Evolutionary conservation across 2,329 filamentous ascomycete genomes (phyloP), one percentile per base, ranked within the genome.

Genomic region (Fusarium sp.): DNA sequence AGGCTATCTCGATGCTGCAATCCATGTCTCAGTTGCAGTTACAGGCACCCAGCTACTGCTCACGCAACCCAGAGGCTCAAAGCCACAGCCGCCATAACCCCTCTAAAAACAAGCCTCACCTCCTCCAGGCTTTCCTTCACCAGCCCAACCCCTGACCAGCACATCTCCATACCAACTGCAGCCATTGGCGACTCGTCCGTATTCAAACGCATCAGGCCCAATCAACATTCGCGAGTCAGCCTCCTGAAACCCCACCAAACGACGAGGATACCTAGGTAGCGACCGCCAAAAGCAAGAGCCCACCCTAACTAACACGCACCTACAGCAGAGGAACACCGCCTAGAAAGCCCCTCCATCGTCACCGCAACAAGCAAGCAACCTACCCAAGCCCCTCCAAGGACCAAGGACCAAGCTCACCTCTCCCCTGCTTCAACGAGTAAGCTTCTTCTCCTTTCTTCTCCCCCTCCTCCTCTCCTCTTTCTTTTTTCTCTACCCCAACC

Each of bases 321-420:
- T 52, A 20, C 48, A 58, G 24, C 48, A 54, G 48, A 71, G 64
- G 65, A 76, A 75, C 73, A 77, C 75, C 71, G 74, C 72, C 62
- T 67, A 57, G 69, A 75, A 9, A 78, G 78, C 80, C 80, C 80
- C 80, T 82, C 80, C 77, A 81, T 80, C 77, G 77, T 81, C 79
- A 81, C 80, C 80, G 79, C 77, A 77, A 79, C 76, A 72, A 72
- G 63, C 59, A 33, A 39, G 39, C 62, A 58, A 50, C 50, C 64
- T 33, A 58, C 56, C 64, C 39, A 69, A 74, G 69, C 76, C 75
- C 74, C 76, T 77, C 75, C 73, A 75, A 67, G 54, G 50, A 61
- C 72, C 62, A 60, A 65, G 60, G 54, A 60, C 67, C 64, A 73
- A 78, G 68, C 76, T 78, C 74, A 73, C 71, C 74, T 76, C 71